phyloP scores from a whole-genome alignment of 2,329 filamentous ascomycete species.

The Ceratocystis destructans region DNA sequence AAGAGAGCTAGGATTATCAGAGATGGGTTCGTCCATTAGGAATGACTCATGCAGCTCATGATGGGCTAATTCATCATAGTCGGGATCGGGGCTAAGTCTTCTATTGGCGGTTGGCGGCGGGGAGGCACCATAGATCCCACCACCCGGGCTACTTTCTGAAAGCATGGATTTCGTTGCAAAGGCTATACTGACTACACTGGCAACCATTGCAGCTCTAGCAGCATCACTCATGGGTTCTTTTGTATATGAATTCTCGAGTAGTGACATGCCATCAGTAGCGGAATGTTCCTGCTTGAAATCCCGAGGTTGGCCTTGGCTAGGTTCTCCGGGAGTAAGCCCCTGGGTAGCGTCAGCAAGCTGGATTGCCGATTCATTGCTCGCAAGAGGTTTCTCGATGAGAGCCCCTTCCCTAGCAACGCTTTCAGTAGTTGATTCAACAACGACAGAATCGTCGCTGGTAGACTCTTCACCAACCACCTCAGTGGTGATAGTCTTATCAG shows the following conservation, averaged over 20 bases:
- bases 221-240: conserved; percentile 6
- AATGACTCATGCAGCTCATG: conserved; percentile 5
- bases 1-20: neutral
- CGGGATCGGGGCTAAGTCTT: conserved; percentile 8
- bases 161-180: conserved; percentile 18
- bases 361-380: neutral
- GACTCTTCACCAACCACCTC: neutral
- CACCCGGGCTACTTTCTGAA: conserved; percentile 7
- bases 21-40: neutral
- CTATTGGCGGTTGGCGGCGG: neutral
- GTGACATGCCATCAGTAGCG: too few species aligned
- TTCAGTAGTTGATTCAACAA: neutral
- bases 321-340: neutral
- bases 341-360: neutral
- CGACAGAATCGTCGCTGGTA: neutral
- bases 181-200: conserved; percentile 15
- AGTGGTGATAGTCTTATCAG: neutral
- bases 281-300: neutral
- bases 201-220: conserved; percentile 18
- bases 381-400: neutral
- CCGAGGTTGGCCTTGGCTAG: neutral
- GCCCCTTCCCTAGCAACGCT: neutral
- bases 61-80: conserved; percentile 15
- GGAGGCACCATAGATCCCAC: conserved; percentile 6
- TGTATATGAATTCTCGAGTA: neutral